These are phyloP conservation scores for Fusarium zealandicum DNA, from an alignment of 2,329 filamentous ascomycete species.

Conservation along the genomic window DNA sequence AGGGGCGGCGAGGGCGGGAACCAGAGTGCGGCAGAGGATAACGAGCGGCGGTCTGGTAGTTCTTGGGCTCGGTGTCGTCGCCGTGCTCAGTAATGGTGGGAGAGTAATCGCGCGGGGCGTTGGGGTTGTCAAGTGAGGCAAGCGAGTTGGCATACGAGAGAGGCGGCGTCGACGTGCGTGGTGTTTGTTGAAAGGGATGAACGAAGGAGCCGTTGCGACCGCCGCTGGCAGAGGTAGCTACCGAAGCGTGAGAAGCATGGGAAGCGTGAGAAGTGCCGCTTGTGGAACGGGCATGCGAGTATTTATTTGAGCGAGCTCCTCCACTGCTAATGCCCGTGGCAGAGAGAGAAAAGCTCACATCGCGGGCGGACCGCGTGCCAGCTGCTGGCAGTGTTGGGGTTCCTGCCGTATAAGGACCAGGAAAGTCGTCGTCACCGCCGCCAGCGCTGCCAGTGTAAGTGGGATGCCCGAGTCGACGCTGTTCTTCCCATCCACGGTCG, in stretches of 20 bases:
- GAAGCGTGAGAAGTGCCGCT: conserved; percentile 66
- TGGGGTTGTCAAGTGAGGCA: conserved; percentile 56
- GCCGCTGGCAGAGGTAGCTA: conserved; percentile 62
- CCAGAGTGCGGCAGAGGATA: conserved; percentile 31
- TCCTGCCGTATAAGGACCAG: conserved; percentile 30
- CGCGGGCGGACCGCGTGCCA: conserved; percentile 42
- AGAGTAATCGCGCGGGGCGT: conserved; percentile 58
- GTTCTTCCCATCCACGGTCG: conserved; percentile 66
- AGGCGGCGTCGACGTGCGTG: conserved; percentile 66
- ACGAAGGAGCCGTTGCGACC: conserved; percentile 61
- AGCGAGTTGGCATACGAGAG: conserved; percentile 65
- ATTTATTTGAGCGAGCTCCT: conserved; percentile 49
- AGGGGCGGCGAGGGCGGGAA: conserved; percentile 42
- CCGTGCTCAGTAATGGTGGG: conserved; percentile 64
- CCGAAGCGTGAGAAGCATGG: conserved; percentile 63
- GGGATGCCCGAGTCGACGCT: conserved; percentile 46
- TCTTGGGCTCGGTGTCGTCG: conserved; percentile 48
- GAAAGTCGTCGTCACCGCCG: conserved; percentile 39
- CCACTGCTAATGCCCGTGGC: conserved; percentile 45
- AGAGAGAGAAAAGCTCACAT: conserved; percentile 57
- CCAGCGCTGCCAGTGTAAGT: conserved; percentile 42
- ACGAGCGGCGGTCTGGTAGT: conserved; percentile 25
- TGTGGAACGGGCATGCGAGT: conserved; percentile 64
- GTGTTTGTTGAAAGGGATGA: conserved; percentile 71
- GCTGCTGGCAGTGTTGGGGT: conserved; percentile 33